These are phyloP conservation scores for Lichtheimia ramosa DNA, from an alignment of 371 early-diverging fungal genomes.

Conservation along the genomic window DNA sequence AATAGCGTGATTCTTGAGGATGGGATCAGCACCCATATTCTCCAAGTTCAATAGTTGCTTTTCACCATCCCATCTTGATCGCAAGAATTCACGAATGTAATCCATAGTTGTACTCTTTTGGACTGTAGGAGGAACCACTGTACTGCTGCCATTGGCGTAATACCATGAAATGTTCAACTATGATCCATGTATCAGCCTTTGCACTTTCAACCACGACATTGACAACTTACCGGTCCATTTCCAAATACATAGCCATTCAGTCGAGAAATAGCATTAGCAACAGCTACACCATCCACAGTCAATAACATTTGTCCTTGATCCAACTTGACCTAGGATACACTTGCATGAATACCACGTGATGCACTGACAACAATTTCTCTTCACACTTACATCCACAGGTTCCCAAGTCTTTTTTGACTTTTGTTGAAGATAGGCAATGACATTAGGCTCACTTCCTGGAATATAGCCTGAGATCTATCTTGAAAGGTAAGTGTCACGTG, in stretches of 20 bases:
- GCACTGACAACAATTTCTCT: neutral
- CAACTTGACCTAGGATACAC: slow-evolving; percentile 7
- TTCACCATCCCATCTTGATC: slow-evolving; percentile 49
- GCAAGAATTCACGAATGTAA: slow-evolving; percentile 42
- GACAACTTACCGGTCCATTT: slow-evolving; percentile 14
- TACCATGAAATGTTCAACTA: slow-evolving; percentile 21
- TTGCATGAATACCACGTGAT: neutral
- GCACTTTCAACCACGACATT: neutral
- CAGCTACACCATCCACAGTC: slow-evolving; percentile 30
- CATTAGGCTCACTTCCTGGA: slow-evolving; percentile 31
- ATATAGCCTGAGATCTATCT: slow-evolving; percentile 34
- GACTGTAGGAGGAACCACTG: neutral
- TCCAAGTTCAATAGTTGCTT: slow-evolving; percentile 50
- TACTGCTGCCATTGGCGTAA: neutral
- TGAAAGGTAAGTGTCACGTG: neutral
- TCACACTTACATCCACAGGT: slow-evolving; percentile 32
- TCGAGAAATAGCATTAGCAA: slow-evolving; percentile 38
- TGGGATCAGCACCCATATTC: slow-evolving; percentile 51
- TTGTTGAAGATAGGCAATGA: slow-evolving; percentile 35
- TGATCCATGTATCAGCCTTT: neutral
- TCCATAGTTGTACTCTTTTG: slow-evolving; percentile 38
- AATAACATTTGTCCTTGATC: slow-evolving; percentile 33
- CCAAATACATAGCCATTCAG: slow-evolving; percentile 48
- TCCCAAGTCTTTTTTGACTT: slow-evolving; percentile 46
- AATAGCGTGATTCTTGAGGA: slow-evolving; percentile 42